Conservation (phyloP, 192 early-diverging fungal species). For the Podila verticillata region DNA sequence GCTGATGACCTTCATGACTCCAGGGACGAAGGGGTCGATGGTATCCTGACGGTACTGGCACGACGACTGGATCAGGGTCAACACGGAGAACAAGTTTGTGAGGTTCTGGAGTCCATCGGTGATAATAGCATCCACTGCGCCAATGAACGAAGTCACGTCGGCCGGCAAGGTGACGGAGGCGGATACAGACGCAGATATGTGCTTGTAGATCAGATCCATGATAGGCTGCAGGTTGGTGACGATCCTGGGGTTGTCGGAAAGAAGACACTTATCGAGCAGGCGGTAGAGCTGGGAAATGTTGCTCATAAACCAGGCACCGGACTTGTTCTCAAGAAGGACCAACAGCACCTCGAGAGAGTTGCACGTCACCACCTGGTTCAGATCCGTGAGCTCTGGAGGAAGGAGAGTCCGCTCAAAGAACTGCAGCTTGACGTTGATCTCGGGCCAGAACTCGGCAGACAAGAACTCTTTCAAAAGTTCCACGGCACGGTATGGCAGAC, state of each 20-base stretch:
- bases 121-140: constrained; percentile 71
- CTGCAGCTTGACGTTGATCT: constrained; percentile 70
- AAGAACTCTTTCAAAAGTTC: constrained; percentile 73
- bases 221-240: constrained; percentile 77
- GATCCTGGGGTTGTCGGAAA: constrained; percentile 78
- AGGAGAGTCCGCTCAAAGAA: constrained; percentile 74
- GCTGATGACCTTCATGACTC: constrained; percentile 84
- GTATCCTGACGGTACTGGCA: constrained; percentile 70
- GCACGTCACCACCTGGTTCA: constrained; percentile 62
- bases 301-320: constrained; percentile 69
- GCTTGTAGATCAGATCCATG: constrained; percentile 76
- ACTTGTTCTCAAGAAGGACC: constrained; percentile 68
- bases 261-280: constrained; percentile 74
- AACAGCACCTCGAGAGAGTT: constrained; percentile 78
- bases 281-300: constrained; percentile 72
- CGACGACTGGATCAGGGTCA: constrained; percentile 75
- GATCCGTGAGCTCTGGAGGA: constrained; percentile 65
- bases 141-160: constrained; percentile 55
- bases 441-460: constrained; percentile 73
- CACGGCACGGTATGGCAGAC: constrained; percentile 67
- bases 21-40: constrained; percentile 76
- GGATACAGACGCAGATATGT: constrained; percentile 52
- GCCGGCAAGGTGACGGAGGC: constrained; percentile 56
- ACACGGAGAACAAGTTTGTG: constrained; percentile 71
- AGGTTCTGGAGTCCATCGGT: constrained; percentile 72